phyloP scores from a whole-genome alignment of 306 rosid genomes.

The Rubus parviflorus region DNA sequence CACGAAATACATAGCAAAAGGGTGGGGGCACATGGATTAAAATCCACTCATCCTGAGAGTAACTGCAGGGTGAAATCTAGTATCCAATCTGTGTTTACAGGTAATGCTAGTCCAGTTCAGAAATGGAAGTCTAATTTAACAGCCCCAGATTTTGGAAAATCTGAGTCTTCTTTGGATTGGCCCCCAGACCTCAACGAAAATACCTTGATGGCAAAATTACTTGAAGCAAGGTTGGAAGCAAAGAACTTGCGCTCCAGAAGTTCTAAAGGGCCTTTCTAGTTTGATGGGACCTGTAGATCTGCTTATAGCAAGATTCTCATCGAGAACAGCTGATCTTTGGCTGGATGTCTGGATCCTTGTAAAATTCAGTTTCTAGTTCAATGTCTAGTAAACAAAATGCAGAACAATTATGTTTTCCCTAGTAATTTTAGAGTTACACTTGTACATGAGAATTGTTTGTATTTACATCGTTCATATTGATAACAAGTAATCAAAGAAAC shows the following conservation, averaged over 20 bases:
- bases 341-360: conserved; percentile 3
- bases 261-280: conserved; percentile 31
- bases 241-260: conserved; percentile 42
- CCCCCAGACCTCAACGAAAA: conserved; percentile 63
- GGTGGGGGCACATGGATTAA: conserved; percentile 22
- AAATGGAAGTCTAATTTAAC: conserved; percentile 45
- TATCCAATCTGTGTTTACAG: conserved; percentile 33
- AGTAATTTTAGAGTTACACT: conserved; percentile 24
- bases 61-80: conserved; percentile 40
- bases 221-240: conserved; percentile 78
- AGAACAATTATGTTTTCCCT: background rate
- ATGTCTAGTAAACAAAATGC: background rate
- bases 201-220: conserved; percentile 78
- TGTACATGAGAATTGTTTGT: conserved; percentile 36
- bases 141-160: conserved; percentile 38
- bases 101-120: conserved; percentile 45
- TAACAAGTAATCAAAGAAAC: background rate
- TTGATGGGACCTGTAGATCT: conserved; percentile 7
- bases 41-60: conserved; percentile 38
- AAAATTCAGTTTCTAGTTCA: background rate
- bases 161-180: conserved; percentile 46
- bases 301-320: conserved; percentile 16
- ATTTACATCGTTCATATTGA: conserved; percentile 11
- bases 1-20: conserved; percentile 29
- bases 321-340: conserved; percentile 13